Evolutionary conservation across 306 rosid genomes (phyloP).

Genomic region (Dalbergia oliveri): DNA sequence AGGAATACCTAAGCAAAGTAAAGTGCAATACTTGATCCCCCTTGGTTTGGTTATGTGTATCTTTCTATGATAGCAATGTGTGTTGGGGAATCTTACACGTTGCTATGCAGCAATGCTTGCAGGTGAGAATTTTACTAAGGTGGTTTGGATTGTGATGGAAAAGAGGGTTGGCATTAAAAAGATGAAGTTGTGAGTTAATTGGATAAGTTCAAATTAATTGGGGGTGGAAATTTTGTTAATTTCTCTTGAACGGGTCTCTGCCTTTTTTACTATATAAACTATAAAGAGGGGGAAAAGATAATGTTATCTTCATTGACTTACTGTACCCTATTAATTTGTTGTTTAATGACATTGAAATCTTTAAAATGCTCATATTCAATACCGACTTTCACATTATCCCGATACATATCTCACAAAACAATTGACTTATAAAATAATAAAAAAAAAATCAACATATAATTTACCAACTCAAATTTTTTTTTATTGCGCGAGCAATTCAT

Average conservation of each 20-base stretch:
- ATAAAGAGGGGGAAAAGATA: not conserved
- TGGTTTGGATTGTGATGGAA: not conserved
- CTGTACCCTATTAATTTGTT: not conserved
- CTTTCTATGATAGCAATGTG: not conserved
- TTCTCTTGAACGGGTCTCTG: not conserved
- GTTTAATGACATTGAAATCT: not conserved
- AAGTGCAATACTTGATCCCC: not conserved
- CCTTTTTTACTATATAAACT: no score
- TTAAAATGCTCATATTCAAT: not conserved
- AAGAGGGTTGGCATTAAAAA: not conserved
- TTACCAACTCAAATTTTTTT: no score
- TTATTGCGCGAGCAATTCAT: no score
- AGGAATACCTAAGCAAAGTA: constrained; percentile 10
- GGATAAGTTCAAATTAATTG: not conserved
- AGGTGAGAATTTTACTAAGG: not conserved
- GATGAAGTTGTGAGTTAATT: not conserved
- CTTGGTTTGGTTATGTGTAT: not conserved
- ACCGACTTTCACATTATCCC: not conserved
- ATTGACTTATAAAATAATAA: no score
- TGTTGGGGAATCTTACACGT: constrained; percentile 12
- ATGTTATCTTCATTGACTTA: no score
- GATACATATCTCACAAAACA: not conserved
- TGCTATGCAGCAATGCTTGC: not conserved
- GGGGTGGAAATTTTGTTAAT: not conserved
- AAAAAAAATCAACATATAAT: no score